Evolutionary conservation across 352 stramenopile species (phyloP), one percentile per base, ranked within the genome.

Genomic region (Globisporangium ultimum): DNA sequence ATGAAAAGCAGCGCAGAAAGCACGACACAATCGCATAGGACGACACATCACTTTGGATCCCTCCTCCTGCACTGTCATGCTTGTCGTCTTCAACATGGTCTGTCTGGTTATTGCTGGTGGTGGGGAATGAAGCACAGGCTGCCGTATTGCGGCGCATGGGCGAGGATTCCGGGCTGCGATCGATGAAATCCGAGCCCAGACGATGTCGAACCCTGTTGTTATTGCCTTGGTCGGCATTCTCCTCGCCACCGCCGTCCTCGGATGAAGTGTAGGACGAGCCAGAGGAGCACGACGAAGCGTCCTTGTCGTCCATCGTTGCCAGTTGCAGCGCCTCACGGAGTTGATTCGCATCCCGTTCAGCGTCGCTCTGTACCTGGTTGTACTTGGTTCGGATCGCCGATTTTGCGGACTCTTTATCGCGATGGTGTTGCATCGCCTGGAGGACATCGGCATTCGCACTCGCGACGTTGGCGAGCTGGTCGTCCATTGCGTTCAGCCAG

Each of bases 401-500:
- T 28, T 78, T 71, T 10, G 64, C 71, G 22, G 55, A 58, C n/a
- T 71, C 47, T 42, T 78, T 79, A 8, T 82, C 64, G 8, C 71
- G 66, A 9, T 72, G 73, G 7, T 76, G 53, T 48, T 72, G 65
- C 40, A 78, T 61, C 3, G 78, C 76, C 3, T 69, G 52, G 4
- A 66, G 34, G 0, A 88, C 60, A 9, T 86, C 56, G 14, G 77
- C 59, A 0, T 67, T 70, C 9, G 28, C 6, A 76, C 78, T 15
- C 69, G 62, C 1, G 62, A 52, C 3, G 69, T 53, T 70, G 1
- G 38, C 3, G 24, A 91, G 36, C 42, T 83, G 60, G 18, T 91
- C 80, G 52, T 89, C 71, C 14, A 91, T 72, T 0, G 80, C 76
- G 46, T 91, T 84, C 8, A 86, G 52, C 80, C 80, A 88, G 24